Percentiles rank a stretch among this genome's conserved stretches.
Evolutionary conservation across 2,329 filamentous ascomycete species (phyloP).

Genomic region (Ceratocystis diversiconidia): DNA sequence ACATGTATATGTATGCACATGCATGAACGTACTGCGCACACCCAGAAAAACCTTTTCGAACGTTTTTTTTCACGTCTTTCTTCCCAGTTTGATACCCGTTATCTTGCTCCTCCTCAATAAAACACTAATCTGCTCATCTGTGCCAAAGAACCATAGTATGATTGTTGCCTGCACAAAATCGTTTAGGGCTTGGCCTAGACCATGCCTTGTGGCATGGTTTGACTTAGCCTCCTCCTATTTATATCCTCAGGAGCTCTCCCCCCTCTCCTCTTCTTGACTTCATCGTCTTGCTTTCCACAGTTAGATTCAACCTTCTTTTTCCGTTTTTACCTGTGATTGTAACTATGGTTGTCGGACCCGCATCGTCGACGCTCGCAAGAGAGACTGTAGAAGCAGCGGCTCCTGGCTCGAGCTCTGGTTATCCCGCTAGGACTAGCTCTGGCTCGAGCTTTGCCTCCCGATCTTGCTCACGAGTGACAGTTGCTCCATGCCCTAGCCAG

Average conservation of each 20-base stretch:
- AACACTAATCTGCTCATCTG: background rate
- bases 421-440: background rate
- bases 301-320: background rate
- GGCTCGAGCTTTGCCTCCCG: background rate
- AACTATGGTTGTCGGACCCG: background rate
- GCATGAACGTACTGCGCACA: background rate
- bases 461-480: constrained; percentile 27
- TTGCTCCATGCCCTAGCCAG: background rate
- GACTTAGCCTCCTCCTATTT: background rate
- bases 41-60: no score
- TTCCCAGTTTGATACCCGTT: background rate
- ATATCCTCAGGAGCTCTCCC: background rate
- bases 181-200: no score
- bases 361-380: background rate
- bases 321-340: background rate
- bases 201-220: no score
- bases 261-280: background rate
- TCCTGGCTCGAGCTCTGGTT: background rate
- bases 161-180: no score
- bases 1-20: background rate
- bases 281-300: no score
- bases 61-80: background rate
- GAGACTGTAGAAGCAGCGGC: background rate
- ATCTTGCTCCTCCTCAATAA: background rate
- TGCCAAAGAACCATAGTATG: no score